Evolutionary conservation across 2,329 filamentous ascomycete genomes (phyloP).

Genomic region (Paraphaeosphaeria sporulosa): DNA sequence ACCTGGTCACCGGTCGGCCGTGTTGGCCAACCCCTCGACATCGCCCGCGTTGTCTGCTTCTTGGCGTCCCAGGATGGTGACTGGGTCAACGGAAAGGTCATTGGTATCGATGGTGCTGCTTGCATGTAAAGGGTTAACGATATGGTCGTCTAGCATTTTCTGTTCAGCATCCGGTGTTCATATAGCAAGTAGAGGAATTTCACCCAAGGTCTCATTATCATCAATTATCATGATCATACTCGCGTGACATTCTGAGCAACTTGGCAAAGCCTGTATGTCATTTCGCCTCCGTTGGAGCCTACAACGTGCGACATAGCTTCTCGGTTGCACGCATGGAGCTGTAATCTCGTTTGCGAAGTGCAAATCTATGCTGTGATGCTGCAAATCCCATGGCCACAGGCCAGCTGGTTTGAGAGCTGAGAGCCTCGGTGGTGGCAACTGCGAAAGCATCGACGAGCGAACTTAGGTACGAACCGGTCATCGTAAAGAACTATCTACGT

Average conservation of each 20-base stretch:
- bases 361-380: neutral
- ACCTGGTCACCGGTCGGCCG: slow-evolving; percentile 71
- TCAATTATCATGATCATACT: neutral
- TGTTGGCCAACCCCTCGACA: slow-evolving; percentile 72
- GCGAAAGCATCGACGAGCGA: neutral
- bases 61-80: slow-evolving; percentile 66
- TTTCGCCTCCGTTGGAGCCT: neutral
- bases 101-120: slow-evolving; percentile 56
- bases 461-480: neutral
- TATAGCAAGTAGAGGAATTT: neutral
- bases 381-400: neutral
- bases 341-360: neutral
- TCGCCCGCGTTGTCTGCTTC: slow-evolving; percentile 71
- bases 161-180: slow-evolving; percentile 18
- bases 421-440: neutral
- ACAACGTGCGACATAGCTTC: neutral
- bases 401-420: too few species aligned
- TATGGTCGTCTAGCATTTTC: slow-evolving; percentile 12
- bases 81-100: slow-evolving; percentile 63
- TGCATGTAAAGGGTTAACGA: slow-evolving; percentile 46
- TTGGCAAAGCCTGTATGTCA: neutral
- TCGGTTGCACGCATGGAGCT: neutral
- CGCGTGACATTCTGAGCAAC: neutral
- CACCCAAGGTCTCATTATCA: neutral
- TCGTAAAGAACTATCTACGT: neutral